A percentile compares a stretch with the other conserved stretches of the same genome.
These are phyloP conservation scores for Cladosporium sp. DNA, from an alignment of 2,329 filamentous ascomycete species.

Conservation along the genomic window DNA sequence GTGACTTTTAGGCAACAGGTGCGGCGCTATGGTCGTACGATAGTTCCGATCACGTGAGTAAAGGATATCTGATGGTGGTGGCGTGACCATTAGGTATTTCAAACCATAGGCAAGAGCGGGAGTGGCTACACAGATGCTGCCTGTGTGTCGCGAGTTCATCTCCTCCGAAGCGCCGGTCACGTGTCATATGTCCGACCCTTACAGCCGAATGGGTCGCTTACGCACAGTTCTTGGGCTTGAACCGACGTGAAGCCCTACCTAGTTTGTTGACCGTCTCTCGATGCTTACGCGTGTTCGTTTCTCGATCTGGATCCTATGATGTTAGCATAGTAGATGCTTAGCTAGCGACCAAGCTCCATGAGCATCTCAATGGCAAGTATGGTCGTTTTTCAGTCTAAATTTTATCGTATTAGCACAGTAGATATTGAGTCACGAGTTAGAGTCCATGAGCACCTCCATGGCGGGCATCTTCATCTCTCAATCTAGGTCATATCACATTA, in stretches of 20 bases:
- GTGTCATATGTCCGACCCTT: background rate
- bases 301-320: background rate
- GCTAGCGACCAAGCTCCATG: background rate
- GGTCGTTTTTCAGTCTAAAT: too few species aligned
- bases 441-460: too few species aligned
- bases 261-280: too few species aligned
- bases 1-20: too few species aligned
- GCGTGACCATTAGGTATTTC: background rate
- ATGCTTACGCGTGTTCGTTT: background rate
- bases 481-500: background rate
- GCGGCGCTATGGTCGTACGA: background rate
- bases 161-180: constrained; percentile 13
- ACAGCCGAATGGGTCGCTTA: background rate
- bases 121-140: too few species aligned
- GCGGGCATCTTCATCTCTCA: too few species aligned
- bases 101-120: background rate
- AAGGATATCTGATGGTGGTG: background rate
- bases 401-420: too few species aligned
- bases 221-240: too few species aligned
- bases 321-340: background rate
- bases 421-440: too few species aligned
- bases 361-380: background rate
- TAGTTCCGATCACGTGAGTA: background rate
- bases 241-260: too few species aligned
- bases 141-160: background rate